Percentiles rank a stretch among this genome's conserved stretches.
These are phyloP conservation scores for Termitomyces sp. DNA, from an alignment of 768 basidiomycete species.

Conservation along the genomic window DNA sequence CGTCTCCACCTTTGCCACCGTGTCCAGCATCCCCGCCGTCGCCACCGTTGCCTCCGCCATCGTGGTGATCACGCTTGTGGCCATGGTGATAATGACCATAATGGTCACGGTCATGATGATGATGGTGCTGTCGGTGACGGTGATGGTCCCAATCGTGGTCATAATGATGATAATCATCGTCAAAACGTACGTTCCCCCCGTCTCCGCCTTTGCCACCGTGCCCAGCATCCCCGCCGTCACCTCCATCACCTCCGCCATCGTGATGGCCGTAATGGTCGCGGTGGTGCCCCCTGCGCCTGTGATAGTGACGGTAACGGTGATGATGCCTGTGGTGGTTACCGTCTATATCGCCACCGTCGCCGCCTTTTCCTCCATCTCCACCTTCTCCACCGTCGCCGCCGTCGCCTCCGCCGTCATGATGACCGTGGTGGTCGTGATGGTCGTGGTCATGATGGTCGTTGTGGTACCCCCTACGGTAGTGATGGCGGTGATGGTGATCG, in stretches of 20 bases:
- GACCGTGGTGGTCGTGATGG: neutral
- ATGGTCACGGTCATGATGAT: neutral
- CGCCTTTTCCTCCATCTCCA: neutral
- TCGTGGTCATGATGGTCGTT: neutral
- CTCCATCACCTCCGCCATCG: neutral
- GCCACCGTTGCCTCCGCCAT: neutral
- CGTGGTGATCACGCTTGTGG: neutral
- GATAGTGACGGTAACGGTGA: too few relatives aligned
- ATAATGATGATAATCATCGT: neutral
- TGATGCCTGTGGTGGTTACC: neutral
- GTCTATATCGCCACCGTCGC: neutral
- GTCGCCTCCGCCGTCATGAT: neutral
- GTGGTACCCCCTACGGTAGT: neutral
- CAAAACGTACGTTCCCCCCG: neutral
- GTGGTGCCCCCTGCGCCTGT: neutral
- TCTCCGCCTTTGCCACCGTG: constrained; percentile 1
- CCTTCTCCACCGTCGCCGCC: neutral
- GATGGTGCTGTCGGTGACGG: neutral
- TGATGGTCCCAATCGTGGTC: neutral
- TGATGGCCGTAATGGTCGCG: neutral
- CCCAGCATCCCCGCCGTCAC: neutral
- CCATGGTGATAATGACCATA: neutral
- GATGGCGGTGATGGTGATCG: neutral
- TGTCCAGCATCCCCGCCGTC: neutral
- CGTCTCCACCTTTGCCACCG: constrained; percentile 1